Percentiles rank a stretch among this genome's conserved stretches.
These are phyloP conservation scores for Phytophthora idaei DNA, from an alignment of 352 stramenopile species.

Conservation along the genomic window DNA sequence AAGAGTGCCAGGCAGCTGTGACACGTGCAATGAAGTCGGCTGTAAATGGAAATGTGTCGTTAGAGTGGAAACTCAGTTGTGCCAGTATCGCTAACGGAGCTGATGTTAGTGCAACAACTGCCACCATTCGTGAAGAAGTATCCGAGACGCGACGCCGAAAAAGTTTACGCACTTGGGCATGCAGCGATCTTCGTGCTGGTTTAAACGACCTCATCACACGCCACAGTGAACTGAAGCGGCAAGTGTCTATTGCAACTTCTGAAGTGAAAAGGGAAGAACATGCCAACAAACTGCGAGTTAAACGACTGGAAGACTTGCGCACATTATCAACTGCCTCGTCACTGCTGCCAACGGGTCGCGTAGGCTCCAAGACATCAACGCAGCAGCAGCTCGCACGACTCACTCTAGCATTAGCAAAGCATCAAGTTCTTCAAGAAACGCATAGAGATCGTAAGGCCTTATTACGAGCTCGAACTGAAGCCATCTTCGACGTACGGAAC, in stretches of 20 bases:
- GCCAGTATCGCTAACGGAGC: background rate
- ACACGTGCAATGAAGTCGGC: constrained; percentile 23
- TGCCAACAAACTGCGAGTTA: constrained; percentile 54
- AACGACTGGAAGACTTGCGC: constrained; percentile 53
- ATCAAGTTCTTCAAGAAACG: constrained; percentile 34
- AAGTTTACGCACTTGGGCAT: constrained; percentile 61
- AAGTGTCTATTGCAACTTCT: constrained; percentile 41
- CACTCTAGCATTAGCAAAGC: constrained; percentile 20
- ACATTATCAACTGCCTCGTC: constrained; percentile 17
- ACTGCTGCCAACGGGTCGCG: constrained; percentile 15
- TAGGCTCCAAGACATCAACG: constrained; percentile 23
- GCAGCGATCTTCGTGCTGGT: constrained; percentile 48
- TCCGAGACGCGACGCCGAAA: constrained; percentile 46
- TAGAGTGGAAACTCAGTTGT: background rate
- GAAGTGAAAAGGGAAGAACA: constrained; percentile 69
- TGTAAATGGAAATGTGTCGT: background rate
- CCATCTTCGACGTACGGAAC: constrained; percentile 70
- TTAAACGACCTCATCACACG: constrained; percentile 64
- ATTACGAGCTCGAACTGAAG: constrained; percentile 51
- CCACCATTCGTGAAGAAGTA: constrained; percentile 47
- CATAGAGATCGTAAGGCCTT: constrained; percentile 28
- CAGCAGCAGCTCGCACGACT: constrained; percentile 32
- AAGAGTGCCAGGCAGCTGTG: constrained; percentile 32
- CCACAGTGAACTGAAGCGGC: constrained; percentile 68
- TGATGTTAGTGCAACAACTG: constrained; percentile 18